These are phyloP conservation scores for Pseudocercospora eumusae DNA, from an alignment of 2,329 filamentous ascomycete genomes.

Conservation along the genomic window DNA sequence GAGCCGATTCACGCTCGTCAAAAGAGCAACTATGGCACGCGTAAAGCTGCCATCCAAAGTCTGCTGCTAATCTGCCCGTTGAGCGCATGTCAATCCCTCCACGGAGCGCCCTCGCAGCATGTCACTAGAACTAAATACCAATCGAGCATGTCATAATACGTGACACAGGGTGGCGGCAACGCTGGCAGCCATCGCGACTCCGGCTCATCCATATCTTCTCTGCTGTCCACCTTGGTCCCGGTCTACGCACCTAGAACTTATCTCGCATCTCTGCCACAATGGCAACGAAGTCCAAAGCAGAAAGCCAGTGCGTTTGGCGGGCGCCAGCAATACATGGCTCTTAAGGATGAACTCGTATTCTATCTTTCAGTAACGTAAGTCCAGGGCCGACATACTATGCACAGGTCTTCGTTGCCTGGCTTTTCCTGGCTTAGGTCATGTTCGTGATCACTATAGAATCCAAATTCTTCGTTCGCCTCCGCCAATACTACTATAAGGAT, in stretches of 20 bases:
- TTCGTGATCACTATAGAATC: slow-evolving; percentile 49
- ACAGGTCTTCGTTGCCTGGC: slow-evolving; percentile 43
- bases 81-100: background rate
- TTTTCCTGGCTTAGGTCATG: slow-evolving; percentile 48
- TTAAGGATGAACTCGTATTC: slow-evolving; percentile 45
- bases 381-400: slow-evolving; percentile 46
- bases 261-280: slow-evolving; percentile 33
- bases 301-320: slow-evolving; percentile 54
- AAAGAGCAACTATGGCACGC: background rate
- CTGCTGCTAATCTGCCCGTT: too few relatives aligned
- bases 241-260: slow-evolving; percentile 41
- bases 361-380: slow-evolving; percentile 44
- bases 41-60: background rate
- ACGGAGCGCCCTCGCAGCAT: too few relatives aligned
- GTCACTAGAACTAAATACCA: too few relatives aligned
- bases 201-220: background rate
- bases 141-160: too few relatives aligned
- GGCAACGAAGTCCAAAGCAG: slow-evolving; percentile 52
- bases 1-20: background rate
- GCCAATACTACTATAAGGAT: slow-evolving; percentile 49
- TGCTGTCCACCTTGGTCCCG: background rate
- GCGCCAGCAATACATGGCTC: slow-evolving; percentile 41
- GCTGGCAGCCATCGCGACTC: background rate
- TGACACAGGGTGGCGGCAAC: background rate
- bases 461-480: slow-evolving; percentile 49